Base-by-base conservation (phyloP, 768 basidiomycete species). In the Termitomyces sp. region DNA sequence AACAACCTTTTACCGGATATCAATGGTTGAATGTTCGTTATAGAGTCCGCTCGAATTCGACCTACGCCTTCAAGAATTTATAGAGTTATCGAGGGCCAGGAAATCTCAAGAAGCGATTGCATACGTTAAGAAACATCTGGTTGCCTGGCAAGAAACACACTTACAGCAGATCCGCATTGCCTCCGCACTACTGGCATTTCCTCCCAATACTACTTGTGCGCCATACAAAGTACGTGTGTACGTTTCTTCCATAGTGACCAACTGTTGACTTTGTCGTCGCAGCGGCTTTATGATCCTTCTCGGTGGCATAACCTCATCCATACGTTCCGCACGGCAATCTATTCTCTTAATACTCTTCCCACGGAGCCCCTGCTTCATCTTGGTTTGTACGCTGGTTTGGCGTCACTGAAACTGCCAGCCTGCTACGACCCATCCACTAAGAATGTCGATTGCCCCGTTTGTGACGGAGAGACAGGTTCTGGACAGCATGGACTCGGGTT, bases 11-110 rank as follows among this genome's bases (percentile, higher is more conserved):
- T 29, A 38, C 15, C 33, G n/a, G 38, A 31, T 52, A 53, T 25
- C 27, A 39, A 42, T 33, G 23, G 33, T n/a, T 32, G 38, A 49
- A 44, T 32, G 5, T 55, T 20, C 52, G 33, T 43, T 20, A 43
- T 70, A 98, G 94, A 94, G 89, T 72, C 88, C 92, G 9, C 84
- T 99, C 41, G 97, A 99, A 74, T 98, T 98, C 69, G 90, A 94
- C 60, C 83, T 99, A 44, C 85, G 97, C 42, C 79, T 97, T 39
- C 97, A 99, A 71, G 94, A 98, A 70, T 98, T 89, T 68, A 94
- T 98, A 65, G 97, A 99, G 70, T 79, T 99, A 5, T 83, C 86
- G 32, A 78, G 97, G 33, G 72, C 76, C 3, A 68, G 83, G 33
- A 84, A 86, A 66, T 76, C 73, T 10, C 64, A 75, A 42, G 89